Conservation (phyloP, 2,329 filamentous ascomycete species). For the Penicillium sp. region DNA sequence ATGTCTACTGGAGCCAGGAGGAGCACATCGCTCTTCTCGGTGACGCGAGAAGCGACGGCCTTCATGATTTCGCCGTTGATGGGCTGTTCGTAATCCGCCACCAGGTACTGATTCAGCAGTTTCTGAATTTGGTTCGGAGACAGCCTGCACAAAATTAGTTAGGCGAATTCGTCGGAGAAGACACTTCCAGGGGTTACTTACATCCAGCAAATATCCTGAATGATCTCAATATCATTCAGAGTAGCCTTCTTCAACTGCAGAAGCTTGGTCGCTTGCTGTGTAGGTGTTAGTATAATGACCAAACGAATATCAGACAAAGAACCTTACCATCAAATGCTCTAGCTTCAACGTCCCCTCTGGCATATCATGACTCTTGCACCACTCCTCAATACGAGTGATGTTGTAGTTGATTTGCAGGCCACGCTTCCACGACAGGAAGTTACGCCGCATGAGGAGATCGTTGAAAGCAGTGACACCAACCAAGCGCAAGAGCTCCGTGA, state of each 20-base stretch:
- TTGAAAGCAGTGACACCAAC: slow-evolving; percentile 98
- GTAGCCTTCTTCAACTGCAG: slow-evolving; percentile 98
- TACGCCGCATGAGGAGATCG: slow-evolving; percentile 90
- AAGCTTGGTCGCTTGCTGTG: slow-evolving; percentile 89
- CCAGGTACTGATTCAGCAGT: slow-evolving; percentile 93
- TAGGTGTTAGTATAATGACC: slow-evolving; percentile 10
- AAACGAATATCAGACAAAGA: background rate
- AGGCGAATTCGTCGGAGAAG: background rate
- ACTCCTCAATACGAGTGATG: slow-evolving; percentile 97
- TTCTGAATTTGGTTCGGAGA: slow-evolving; percentile 99
- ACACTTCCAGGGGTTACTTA: slow-evolving; percentile 46
- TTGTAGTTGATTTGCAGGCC: slow-evolving; percentile 99
- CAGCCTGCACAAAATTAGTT: slow-evolving; percentile 50
- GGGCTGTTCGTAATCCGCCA: slow-evolving; percentile 96
- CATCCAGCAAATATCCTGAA: slow-evolving; percentile 99
- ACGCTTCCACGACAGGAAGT: slow-evolving; percentile 98
- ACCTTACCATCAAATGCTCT: slow-evolving; percentile 84
- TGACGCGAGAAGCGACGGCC: slow-evolving; percentile 89
- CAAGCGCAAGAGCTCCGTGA: slow-evolving; percentile 83
- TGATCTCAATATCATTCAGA: slow-evolving; percentile 97
- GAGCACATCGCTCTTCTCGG: slow-evolving; percentile 94
- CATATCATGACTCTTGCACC: slow-evolving; percentile 99
- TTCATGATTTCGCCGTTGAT: slow-evolving; percentile 99
- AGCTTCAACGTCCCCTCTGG: slow-evolving; percentile 93
- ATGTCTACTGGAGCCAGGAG: slow-evolving; percentile 92